A percentile compares a stretch with the other conserved stretches of the same genome.
Conservation (phyloP, 768 basidiomycete species). For the Trametes sanguinea region DNA sequence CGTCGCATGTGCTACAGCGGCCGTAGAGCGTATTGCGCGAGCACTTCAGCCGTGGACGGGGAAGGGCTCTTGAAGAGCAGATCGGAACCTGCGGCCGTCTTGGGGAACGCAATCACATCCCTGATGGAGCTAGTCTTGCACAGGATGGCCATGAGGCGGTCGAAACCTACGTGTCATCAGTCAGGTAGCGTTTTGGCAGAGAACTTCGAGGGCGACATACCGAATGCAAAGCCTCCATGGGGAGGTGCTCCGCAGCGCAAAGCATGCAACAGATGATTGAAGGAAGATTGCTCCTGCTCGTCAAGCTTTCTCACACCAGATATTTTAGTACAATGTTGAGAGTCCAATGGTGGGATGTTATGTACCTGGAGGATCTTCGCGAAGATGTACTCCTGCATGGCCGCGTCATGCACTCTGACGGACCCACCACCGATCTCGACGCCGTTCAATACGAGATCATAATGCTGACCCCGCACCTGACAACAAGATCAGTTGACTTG, state of each 20-base stretch:
- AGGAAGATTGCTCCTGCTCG: slow-evolving; percentile 70
- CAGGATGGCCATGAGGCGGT: slow-evolving; percentile 89
- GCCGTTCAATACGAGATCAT: slow-evolving; percentile 93
- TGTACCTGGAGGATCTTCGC: slow-evolving; percentile 73
- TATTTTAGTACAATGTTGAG: not conserved
- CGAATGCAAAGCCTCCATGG: slow-evolving; percentile 93
- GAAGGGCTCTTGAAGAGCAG: slow-evolving; percentile 89
- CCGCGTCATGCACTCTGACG: slow-evolving; percentile 87
- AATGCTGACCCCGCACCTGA: slow-evolving; percentile 92
- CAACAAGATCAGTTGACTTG: slow-evolving; percentile 5
- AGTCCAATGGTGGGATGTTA: not conserved
- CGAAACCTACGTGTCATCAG: slow-evolving; percentile 63
- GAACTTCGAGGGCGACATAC: slow-evolving; percentile 37
- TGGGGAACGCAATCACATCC: slow-evolving; percentile 97
- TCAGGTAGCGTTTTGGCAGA: not conserved
- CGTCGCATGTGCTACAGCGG: slow-evolving; percentile 20
- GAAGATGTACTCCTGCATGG: slow-evolving; percentile 86
- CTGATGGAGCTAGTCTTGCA: slow-evolving; percentile 86
- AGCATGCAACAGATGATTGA: slow-evolving; percentile 84
- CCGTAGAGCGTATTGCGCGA: slow-evolving; percentile 67
- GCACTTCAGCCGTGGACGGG: slow-evolving; percentile 47
- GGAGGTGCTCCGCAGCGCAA: slow-evolving; percentile 90
- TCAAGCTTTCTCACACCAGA: slow-evolving; percentile 52
- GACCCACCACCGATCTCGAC: slow-evolving; percentile 93
- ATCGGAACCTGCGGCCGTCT: slow-evolving; percentile 82